phyloP scores from a whole-genome alignment of 192 early-diverging fungal genomes.

The Phycomyces blakesleeanus region DNA sequence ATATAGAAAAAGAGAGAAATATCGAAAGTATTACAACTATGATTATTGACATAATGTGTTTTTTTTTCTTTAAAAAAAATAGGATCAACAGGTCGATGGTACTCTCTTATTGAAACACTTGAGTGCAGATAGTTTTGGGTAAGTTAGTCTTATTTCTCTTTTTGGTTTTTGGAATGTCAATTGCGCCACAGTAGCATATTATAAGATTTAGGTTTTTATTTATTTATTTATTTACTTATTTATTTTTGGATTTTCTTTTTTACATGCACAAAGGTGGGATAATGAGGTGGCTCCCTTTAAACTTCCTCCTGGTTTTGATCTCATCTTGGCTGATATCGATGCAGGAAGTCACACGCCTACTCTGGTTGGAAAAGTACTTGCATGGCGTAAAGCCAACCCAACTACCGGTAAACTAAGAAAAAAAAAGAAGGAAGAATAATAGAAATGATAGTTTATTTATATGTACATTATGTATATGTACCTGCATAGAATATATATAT shows the following conservation, averaged over 20 bases:
- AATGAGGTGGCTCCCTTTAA: slow-evolving; percentile 55
- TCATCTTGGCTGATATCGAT: slow-evolving; percentile 91
- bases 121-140: neutral
- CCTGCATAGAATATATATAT: neutral
- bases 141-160: no score
- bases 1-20: neutral
- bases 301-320: slow-evolving; percentile 67
- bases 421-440: no score
- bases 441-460: no score
- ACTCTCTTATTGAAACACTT: neutral
- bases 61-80: slow-evolving; percentile 19
- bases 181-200: neutral
- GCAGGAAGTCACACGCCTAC: slow-evolving; percentile 92
- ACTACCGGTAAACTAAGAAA: slow-evolving; percentile 46
- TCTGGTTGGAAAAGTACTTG: slow-evolving; percentile 81
- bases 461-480: no score
- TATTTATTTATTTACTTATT: slow-evolving; percentile 12
- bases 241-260: no score
- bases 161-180: no score
- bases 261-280: slow-evolving; percentile 69
- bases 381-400: slow-evolving; percentile 72
- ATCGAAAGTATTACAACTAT: neutral
- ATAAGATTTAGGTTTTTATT: neutral
- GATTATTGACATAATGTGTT: no score
- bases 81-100: slow-evolving; percentile 1